A percentile compares a stretch with the other conserved stretches of the same genome.
Conservation (phyloP, 1,139 yeast genomes). For the Debaryomyces robertsiae region DNA sequence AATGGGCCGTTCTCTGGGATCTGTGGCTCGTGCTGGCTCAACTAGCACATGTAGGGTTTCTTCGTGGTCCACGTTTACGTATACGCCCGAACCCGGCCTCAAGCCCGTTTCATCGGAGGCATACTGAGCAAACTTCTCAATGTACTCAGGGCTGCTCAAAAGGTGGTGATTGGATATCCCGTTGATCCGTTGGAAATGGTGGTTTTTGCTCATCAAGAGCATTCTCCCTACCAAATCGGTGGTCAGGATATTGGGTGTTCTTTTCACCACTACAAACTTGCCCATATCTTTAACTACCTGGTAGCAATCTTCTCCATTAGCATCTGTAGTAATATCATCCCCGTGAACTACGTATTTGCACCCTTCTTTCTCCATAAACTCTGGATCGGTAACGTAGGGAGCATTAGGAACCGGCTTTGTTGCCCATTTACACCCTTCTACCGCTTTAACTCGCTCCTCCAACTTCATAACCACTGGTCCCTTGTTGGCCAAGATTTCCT, state of each 20-base stretch:
- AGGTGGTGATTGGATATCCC: slow-evolving; percentile 29
- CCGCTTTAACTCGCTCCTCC: slow-evolving; percentile 78
- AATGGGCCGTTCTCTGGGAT: slow-evolving; percentile 31
- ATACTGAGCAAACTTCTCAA: slow-evolving; percentile 50
- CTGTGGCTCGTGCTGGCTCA: slow-evolving; percentile 28
- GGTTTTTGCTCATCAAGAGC: slow-evolving; percentile 61
- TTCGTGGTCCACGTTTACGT: slow-evolving; percentile 30
- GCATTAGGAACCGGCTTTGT: slow-evolving; percentile 73
- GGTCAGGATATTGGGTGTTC: slow-evolving; percentile 93
- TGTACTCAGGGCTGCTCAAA: slow-evolving; percentile 35
- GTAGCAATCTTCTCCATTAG: slow-evolving; percentile 92
- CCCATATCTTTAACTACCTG: slow-evolving; percentile 80
- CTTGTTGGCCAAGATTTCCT: slow-evolving; percentile 76
- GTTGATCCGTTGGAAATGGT: slow-evolving; percentile 51
- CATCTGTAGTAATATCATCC: slow-evolving; percentile 95
- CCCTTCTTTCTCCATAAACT: slow-evolving; percentile 68
- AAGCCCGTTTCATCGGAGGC: slow-evolving; percentile 71
- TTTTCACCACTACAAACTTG: slow-evolving; percentile 82
- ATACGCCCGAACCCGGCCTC: slow-evolving; percentile 63
- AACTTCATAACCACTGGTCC: slow-evolving; percentile 93
- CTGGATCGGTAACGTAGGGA: slow-evolving; percentile 93
- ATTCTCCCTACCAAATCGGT: slow-evolving; percentile 95
- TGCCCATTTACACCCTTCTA: slow-evolving; percentile 89
- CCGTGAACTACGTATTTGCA: slow-evolving; percentile 96
- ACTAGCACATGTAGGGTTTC: slow-evolving; percentile 35